phyloP scores from a whole-genome alignment of 306 rosid genomes.

The Adenanthera pavonina region DNA sequence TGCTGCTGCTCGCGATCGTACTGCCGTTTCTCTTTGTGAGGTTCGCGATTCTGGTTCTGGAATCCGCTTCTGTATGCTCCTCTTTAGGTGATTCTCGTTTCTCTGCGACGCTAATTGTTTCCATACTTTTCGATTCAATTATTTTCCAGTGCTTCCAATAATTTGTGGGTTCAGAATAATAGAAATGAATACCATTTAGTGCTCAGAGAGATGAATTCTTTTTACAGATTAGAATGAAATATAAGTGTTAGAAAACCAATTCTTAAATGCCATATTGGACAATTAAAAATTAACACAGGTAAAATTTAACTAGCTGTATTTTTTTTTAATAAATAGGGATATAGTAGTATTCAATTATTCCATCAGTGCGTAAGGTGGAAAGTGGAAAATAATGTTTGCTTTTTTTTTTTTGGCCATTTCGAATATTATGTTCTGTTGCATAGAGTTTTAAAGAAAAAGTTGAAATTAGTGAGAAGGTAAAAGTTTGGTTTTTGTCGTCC shows the following conservation, averaged over 20 bases:
- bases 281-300: neutral
- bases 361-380: neutral
- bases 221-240: too few relatives aligned
- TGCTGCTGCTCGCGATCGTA: conserved; percentile 53
- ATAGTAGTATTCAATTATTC: neutral
- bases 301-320: neutral
- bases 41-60: conserved; percentile 66
- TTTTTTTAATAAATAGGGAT: neutral
- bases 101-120: neutral
- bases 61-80: conserved; percentile 70
- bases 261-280: neutral
- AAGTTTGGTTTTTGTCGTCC: neutral
- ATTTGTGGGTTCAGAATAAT: neutral
- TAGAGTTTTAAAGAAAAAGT: neutral
- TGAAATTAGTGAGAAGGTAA: neutral
- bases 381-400: too few relatives aligned
- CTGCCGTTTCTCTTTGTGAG: conserved; percentile 65
- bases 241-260: neutral
- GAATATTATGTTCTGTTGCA: neutral
- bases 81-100: conserved; percentile 51
- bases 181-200: neutral
- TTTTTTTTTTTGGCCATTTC: neutral
- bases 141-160: neutral
- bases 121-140: neutral
- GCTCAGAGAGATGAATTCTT: neutral